phyloP scores from a whole-genome alignment of 1,284 basidiomycete genomes.

The Ceratobasidium sp. region DNA sequence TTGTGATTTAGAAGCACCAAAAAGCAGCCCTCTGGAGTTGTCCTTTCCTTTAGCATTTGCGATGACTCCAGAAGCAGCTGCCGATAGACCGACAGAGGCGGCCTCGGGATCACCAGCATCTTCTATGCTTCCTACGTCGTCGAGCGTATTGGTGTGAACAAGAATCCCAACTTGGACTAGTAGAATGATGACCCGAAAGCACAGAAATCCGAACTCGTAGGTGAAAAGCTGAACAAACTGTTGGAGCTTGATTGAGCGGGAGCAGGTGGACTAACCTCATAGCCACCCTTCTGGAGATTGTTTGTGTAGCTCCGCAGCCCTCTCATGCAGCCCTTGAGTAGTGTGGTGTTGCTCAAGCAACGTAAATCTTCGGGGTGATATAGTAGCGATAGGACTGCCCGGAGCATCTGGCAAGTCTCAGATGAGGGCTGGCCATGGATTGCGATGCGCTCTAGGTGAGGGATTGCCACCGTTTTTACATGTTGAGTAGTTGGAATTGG shows the following conservation, averaged over 20 bases:
- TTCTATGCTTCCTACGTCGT: background rate
- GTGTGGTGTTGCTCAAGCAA: background rate
- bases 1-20: background rate
- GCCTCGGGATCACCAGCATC: background rate
- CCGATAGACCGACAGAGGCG: background rate
- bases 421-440: background rate
- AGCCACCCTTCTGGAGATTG: background rate
- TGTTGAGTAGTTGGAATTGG: background rate
- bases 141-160: background rate
- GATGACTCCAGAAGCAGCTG: background rate
- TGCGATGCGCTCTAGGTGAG: background rate
- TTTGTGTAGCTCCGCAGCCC: background rate
- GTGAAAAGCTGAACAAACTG: background rate
- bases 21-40: background rate
- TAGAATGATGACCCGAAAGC: conserved; percentile 6
- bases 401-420: background rate
- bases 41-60: background rate
- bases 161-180: background rate
- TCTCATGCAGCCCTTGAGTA: background rate
- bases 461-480: background rate
- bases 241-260: background rate
- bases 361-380: background rate
- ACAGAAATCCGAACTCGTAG: conserved; percentile 4
- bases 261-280: background rate
- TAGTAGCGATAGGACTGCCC: background rate